Percentiles rank a stretch among this genome's conserved stretches.
Evolutionary conservation across 306 rosid genomes (phyloP).

Genomic region (Dicorynia guianensis): DNA sequence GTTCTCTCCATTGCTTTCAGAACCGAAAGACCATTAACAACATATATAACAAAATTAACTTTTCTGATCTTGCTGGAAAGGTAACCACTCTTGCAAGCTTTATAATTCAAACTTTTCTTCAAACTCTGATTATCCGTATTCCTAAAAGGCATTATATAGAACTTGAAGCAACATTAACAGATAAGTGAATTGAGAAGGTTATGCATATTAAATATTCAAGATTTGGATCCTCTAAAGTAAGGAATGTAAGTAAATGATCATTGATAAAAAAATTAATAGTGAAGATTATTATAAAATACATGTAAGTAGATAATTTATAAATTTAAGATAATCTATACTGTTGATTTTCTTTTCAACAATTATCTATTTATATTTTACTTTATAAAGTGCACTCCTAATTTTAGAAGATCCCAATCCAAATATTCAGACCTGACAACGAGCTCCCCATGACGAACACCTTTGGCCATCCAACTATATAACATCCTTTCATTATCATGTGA

Average conservation of each 20-base stretch:
- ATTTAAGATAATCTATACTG: too few relatives aligned
- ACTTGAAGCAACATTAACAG: conserved; percentile 30
- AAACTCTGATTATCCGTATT: conserved; percentile 57
- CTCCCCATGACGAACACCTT: conserved; percentile 79
- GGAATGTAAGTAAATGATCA: too few relatives aligned
- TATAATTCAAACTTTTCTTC: conserved; percentile 54
- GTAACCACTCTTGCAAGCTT: conserved; percentile 51
- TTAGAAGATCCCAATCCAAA: too few relatives aligned
- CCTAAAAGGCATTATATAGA: conserved; percentile 59
- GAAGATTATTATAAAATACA: too few relatives aligned
- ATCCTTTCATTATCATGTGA: conserved; percentile 52
- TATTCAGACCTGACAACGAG: conserved; percentile 72
- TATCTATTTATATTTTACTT: too few relatives aligned
- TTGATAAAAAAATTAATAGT: too few relatives aligned
- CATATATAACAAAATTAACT: conserved; percentile 79
- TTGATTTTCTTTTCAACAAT: too few relatives aligned
- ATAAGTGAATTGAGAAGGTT: conserved; percentile 31
- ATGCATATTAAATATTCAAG: conserved; percentile 39
- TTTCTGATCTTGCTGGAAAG: conserved; percentile 53
- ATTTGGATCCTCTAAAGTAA: too few relatives aligned
- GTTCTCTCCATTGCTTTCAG: conserved; percentile 60
- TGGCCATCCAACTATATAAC: conserved; percentile 74
- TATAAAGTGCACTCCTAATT: too few relatives aligned
- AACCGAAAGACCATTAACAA: conserved; percentile 68
- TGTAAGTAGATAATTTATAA: too few relatives aligned